Percentiles rank a stretch among this genome's conserved stretches.
phyloP scores from a whole-genome alignment of 2,329 filamentous ascomycete genomes.

The Pseudofabraea citricarpa region DNA sequence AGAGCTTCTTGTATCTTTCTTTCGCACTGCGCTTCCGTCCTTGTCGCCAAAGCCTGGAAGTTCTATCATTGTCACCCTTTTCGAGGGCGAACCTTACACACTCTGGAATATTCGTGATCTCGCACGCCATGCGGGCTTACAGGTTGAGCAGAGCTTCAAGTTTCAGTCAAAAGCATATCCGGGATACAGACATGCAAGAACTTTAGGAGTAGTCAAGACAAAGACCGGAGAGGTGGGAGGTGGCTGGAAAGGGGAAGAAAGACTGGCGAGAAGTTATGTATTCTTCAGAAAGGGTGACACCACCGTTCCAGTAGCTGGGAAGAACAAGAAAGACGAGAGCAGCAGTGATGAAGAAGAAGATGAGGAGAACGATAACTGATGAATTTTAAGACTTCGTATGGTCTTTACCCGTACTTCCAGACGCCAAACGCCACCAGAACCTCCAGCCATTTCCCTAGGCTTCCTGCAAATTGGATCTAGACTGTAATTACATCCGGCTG shows the following conservation, averaged over 20 bases:
- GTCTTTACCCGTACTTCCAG: neutral
- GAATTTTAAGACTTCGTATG: neutral
- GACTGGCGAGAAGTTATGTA: conserved; percentile 53
- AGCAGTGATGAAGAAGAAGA: conserved; percentile 14
- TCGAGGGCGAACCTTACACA: conserved; percentile 91
- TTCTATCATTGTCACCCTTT: conserved; percentile 74
- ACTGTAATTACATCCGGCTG: conserved; percentile 17
- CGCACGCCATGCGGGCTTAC: conserved; percentile 69
- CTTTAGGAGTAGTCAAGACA: conserved; percentile 58
- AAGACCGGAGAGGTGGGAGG: conserved; percentile 37
- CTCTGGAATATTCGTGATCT: conserved; percentile 93
- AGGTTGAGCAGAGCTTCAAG: conserved; percentile 64
- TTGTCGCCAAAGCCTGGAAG: conserved; percentile 47
- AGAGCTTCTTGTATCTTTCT: conserved; percentile 67
- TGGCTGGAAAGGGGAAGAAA: conserved; percentile 47
- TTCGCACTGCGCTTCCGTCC: conserved; percentile 46
- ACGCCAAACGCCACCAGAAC: neutral
- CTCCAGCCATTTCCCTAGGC: too few relatives aligned
- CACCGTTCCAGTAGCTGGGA: conserved; percentile 22
- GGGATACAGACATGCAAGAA: conserved; percentile 69
- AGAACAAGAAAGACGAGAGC: conserved; percentile 26
- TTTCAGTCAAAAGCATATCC: conserved; percentile 67
- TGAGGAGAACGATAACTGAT: conserved; percentile 5
- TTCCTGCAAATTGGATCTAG: too few relatives aligned
- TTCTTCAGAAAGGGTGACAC: conserved; percentile 56